These are phyloP conservation scores for Flaveria trinervia DNA, from an alignment of 129 eudicot genomes.

Conservation along the genomic window DNA sequence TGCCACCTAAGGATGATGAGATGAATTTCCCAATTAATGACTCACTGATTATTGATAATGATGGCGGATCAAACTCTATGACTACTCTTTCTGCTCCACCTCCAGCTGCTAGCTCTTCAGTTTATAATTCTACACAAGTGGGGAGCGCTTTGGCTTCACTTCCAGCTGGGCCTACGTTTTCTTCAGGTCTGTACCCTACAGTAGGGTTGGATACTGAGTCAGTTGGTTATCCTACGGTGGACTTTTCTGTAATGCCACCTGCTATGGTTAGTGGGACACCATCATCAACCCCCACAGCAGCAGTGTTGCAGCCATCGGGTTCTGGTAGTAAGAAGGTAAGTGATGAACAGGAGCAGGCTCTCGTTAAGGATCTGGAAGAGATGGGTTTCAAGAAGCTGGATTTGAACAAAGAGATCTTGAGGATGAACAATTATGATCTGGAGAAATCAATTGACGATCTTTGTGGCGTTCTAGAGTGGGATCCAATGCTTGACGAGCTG, in stretches of 20 bases:
- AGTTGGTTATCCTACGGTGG: slow-evolving; percentile 46
- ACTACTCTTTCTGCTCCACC: slow-evolving; percentile 22
- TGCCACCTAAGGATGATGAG: slow-evolving; percentile 46
- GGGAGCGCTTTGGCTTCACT: slow-evolving; percentile 20
- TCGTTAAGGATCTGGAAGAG: slow-evolving; percentile 57
- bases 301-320: slow-evolving; percentile 25
- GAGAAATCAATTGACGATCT: slow-evolving; percentile 73
- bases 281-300: slow-evolving; percentile 8
- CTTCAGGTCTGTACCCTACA: slow-evolving; percentile 26
- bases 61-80: slow-evolving; percentile 15
- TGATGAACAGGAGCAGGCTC: slow-evolving; percentile 48
- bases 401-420: slow-evolving; percentile 58
- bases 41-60: slow-evolving; percentile 46
- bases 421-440: slow-evolving; percentile 62
- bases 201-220: slow-evolving; percentile 23
- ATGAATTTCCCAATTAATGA: slow-evolving; percentile 71
- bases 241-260: slow-evolving; percentile 36
- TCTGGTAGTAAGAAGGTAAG: slow-evolving; percentile 14
- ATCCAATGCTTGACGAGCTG: slow-evolving; percentile 80
- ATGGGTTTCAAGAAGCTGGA: slow-evolving; percentile 80
- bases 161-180: slow-evolving; percentile 26
- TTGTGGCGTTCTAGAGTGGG: slow-evolving; percentile 86
- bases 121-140: slow-evolving; percentile 13
- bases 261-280: slow-evolving; percentile 12
- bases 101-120: not conserved